phyloP scores from a whole-genome alignment of 2,329 filamentous ascomycete species.

The Aspergillus proliferans region DNA sequence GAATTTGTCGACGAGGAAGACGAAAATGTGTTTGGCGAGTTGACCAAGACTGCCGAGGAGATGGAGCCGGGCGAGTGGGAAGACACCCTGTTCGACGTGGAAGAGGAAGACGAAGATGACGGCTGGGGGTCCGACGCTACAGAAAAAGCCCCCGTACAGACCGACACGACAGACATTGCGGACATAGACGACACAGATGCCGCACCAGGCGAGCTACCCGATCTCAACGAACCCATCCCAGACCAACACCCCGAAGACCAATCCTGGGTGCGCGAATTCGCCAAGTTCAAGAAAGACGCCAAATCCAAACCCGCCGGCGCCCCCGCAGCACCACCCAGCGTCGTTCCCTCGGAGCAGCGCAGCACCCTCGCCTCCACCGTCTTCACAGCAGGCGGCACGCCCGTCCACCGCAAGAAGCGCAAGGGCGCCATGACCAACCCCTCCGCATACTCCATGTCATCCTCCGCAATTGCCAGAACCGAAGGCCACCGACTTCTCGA shows the following conservation, averaged over 20 bases:
- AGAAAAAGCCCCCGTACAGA: constrained; percentile 59
- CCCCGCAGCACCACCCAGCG: constrained; percentile 27
- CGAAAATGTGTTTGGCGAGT: constrained; percentile 72
- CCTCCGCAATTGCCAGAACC: constrained; percentile 77
- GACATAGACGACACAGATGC: constrained; percentile 39
- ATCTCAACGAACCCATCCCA: constrained; percentile 32
- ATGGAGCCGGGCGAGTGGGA: constrained; percentile 77
- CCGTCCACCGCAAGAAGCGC: constrained; percentile 74
- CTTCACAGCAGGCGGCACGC: constrained; percentile 59
- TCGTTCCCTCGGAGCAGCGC: constrained; percentile 35
- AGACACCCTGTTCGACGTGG: constrained; percentile 45
- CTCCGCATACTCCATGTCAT: constrained; percentile 86
- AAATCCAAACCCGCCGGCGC: constrained; percentile 40
- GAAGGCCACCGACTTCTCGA: constrained; percentile 82
- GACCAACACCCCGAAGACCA: constrained; percentile 58
- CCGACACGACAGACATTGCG: constrained; percentile 16
- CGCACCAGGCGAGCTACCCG: constrained; percentile 29
- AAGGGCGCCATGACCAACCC: constrained; percentile 88
- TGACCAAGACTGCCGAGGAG: constrained; percentile 63
- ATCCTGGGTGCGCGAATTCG: constrained; percentile 87
- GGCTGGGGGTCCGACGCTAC: constrained; percentile 96
- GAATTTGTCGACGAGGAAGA: constrained; percentile 78
- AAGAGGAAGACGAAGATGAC: constrained; percentile 55
- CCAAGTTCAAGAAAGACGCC: constrained; percentile 81
- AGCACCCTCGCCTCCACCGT: constrained; percentile 40